phyloP scores from a whole-genome alignment of 495 filamentous ascomycete genomes.

The Daldinia caldariorum region DNA sequence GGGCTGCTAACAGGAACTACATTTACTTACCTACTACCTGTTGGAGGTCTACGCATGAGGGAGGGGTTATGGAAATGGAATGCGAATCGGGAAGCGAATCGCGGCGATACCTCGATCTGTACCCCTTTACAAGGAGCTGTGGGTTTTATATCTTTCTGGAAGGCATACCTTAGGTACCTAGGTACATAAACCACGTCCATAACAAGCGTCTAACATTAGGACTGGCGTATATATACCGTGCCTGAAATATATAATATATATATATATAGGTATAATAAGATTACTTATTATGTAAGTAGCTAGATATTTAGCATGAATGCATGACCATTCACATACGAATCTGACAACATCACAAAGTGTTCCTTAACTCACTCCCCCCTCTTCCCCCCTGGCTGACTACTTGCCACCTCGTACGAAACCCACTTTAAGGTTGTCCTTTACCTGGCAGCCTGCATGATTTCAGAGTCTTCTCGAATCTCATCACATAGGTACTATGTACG shows the following conservation, averaged over 20 bases:
- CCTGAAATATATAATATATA: no score
- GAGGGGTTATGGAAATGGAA: constrained; percentile 7
- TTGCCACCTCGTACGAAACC: not conserved
- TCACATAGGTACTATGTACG: not conserved
- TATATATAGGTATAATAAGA: no score
- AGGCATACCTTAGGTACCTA: no score
- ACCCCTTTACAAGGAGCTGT: not conserved
- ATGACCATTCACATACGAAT: not conserved
- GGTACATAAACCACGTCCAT: not conserved
- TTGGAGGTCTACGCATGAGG: constrained; percentile 1
- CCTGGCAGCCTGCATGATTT: not conserved
- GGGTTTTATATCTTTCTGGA: not conserved
- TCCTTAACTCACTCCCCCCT: not conserved
- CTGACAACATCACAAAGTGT: not conserved
- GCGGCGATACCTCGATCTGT: constrained; percentile 4
- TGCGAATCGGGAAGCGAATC: constrained; percentile 7
- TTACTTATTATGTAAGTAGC: no score
- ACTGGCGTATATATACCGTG: not conserved
- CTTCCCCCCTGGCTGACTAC: not conserved
- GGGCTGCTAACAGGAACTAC: constrained; percentile 27
- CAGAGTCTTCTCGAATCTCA: constrained; percentile 2
- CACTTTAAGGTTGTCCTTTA: not conserved
- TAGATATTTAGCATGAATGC: not conserved
- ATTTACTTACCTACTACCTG: constrained; percentile 9
- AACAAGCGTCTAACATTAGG: not conserved